A percentile compares a stretch with the other conserved stretches of the same genome.
phyloP scores from a whole-genome alignment of 2,329 filamentous ascomycete species.

The Xylaria sp. region DNA sequence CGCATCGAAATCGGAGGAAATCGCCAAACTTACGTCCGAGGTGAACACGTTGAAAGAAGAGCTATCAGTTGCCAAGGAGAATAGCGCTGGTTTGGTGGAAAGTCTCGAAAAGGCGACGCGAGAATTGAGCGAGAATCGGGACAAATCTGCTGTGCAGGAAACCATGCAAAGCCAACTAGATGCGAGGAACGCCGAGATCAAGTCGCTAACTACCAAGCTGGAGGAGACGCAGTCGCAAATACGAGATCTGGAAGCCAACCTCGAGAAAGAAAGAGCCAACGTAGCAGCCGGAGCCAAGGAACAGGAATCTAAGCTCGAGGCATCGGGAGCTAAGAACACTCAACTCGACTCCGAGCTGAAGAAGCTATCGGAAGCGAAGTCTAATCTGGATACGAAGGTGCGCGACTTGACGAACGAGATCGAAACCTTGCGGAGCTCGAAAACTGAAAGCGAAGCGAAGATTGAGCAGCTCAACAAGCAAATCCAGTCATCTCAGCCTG shows the following conservation, averaged over 20 bases:
- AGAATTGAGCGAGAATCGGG: slow-evolving; percentile 57
- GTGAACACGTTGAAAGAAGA: slow-evolving; percentile 71
- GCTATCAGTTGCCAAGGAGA: slow-evolving; percentile 71
- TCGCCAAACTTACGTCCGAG: slow-evolving; percentile 70
- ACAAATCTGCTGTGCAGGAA: slow-evolving; percentile 44
- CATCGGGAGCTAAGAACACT: slow-evolving; percentile 28
- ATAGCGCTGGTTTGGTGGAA: slow-evolving; percentile 65
- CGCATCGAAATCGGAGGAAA: slow-evolving; percentile 69
- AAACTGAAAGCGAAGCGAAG: slow-evolving; percentile 44
- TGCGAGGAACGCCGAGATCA: slow-evolving; percentile 51
- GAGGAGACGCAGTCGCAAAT: slow-evolving; percentile 49
- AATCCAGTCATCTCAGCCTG: slow-evolving; percentile 29
- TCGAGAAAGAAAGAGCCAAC: slow-evolving; percentile 36
- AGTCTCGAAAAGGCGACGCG: slow-evolving; percentile 69
- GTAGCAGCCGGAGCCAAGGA: slow-evolving; percentile 26
- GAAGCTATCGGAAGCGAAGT: slow-evolving; percentile 42
- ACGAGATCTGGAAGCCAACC: slow-evolving; percentile 45
- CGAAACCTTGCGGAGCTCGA: slow-evolving; percentile 42
- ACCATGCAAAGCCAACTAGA: slow-evolving; percentile 55
- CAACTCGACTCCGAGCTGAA: slow-evolving; percentile 40
- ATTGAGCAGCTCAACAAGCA: slow-evolving; percentile 46
- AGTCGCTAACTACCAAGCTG: slow-evolving; percentile 53
- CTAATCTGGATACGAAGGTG: slow-evolving; percentile 44
- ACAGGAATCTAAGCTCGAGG: slow-evolving; percentile 33
- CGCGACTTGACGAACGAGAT: slow-evolving; percentile 50